Conservation (phyloP, 345 rosid genomes). For the Schrenkiella parvula region DNA sequence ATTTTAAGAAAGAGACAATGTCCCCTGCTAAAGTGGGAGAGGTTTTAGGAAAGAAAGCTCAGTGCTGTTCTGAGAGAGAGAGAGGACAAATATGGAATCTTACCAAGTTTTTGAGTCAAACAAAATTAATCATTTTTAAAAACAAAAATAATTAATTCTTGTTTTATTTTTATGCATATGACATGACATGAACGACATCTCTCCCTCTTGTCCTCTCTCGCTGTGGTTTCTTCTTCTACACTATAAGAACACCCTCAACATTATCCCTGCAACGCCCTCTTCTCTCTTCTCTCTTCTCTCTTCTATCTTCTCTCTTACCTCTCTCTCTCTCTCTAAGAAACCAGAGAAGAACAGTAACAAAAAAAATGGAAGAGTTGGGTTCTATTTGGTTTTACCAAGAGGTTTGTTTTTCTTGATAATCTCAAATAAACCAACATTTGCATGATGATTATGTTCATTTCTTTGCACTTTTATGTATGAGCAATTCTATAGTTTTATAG, state of each 20-base stretch:
- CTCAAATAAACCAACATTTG: not conserved
- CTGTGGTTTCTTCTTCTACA: slow-evolving; percentile 19
- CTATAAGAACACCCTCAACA: slow-evolving; percentile 32
- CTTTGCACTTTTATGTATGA: slow-evolving; percentile 5
- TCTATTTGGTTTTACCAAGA: slow-evolving; percentile 67
- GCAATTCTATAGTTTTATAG: not conserved
- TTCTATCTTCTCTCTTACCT: slow-evolving; percentile 5
- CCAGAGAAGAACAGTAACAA: slow-evolving; percentile 7
- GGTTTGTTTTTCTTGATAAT: slow-evolving; percentile 43
- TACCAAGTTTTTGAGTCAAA: slow-evolving; percentile 25
- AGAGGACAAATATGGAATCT: slow-evolving; percentile 40
- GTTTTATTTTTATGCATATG: slow-evolving; percentile 6
- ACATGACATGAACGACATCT: slow-evolving; percentile 38
- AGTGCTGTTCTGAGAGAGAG: not conserved
- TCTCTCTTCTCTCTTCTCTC: slow-evolving; percentile 12
- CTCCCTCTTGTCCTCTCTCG: slow-evolving; percentile 12
- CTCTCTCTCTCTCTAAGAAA: slow-evolving; percentile 11
- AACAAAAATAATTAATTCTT: too few species aligned
- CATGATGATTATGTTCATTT: not conserved
- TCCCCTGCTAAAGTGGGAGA: slow-evolving; percentile 47
- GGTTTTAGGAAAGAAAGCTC: slow-evolving; percentile 37
- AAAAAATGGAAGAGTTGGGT: slow-evolving; percentile 69
- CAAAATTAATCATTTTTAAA: slow-evolving; percentile 27
- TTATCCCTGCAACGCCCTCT: slow-evolving; percentile 24
- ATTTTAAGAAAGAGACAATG: slow-evolving; percentile 46